Conservation (phyloP, 352 stramenopile genomes). For the Pythium plurisporium region DNA sequence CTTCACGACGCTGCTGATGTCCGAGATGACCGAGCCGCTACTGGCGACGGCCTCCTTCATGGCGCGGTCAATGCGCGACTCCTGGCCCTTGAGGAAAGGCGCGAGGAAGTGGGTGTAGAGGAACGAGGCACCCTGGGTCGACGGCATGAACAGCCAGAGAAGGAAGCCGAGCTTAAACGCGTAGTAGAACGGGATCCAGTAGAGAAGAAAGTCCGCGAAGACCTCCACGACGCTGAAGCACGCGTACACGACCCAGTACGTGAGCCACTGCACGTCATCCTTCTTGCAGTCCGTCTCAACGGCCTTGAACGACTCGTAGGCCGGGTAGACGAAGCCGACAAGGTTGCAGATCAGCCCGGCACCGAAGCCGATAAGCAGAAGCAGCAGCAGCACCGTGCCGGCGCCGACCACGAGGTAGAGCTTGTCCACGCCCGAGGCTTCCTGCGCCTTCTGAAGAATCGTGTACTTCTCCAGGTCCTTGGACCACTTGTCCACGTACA, state of each 20-base stretch:
- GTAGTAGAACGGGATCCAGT: constrained; percentile 99
- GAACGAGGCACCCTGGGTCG: constrained; percentile 93
- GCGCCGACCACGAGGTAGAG: constrained; percentile 76
- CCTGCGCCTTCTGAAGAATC: constrained; percentile 73
- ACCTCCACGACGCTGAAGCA: constrained; percentile 97
- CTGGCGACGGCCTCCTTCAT: constrained; percentile 81
- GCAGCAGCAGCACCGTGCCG: constrained; percentile 59
- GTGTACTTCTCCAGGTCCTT: constrained; percentile 83
- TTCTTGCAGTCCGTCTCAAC: constrained; percentile 75
- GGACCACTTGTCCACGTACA: constrained; percentile 83
- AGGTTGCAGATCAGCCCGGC: constrained; percentile 82
- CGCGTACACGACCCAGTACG: constrained; percentile 98
- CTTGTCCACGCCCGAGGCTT: constrained; percentile 84
- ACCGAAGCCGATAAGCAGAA: constrained; percentile 83
- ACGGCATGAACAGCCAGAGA: constrained; percentile 96
- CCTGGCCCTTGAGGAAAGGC: constrained; percentile 80
- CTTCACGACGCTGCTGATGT: constrained; percentile 71
- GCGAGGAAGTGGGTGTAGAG: constrained; percentile 94
- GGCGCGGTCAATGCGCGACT: constrained; percentile 77
- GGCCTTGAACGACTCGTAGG: constrained; percentile 83
- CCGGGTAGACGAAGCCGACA: constrained; percentile 80
- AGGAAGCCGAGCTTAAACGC: constrained; percentile 97
- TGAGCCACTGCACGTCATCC: constrained; percentile 90
- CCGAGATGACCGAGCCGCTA: constrained; percentile 69
- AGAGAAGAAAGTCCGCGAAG: constrained; percentile 95